Percentiles rank a stretch among this genome's conserved stretches.
Evolutionary conservation across 768 basidiomycete species (phyloP).

Genomic region (Asterophora parasitica): DNA sequence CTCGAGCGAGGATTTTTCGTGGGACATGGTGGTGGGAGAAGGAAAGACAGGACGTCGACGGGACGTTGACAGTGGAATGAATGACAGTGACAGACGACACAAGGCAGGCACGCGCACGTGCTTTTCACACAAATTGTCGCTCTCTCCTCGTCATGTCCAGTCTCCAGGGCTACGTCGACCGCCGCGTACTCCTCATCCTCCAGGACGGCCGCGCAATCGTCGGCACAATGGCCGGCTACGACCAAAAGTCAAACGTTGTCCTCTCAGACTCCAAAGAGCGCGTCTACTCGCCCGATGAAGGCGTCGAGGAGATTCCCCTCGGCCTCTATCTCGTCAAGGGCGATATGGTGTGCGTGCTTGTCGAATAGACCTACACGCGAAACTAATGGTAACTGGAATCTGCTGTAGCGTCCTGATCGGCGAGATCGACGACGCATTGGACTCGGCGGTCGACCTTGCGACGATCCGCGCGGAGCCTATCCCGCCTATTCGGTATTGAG

Average conservation of each 20-base stretch:
- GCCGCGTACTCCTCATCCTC: constrained; percentile 87
- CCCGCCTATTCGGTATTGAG: constrained; percentile 71
- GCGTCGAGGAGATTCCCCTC: constrained; percentile 90
- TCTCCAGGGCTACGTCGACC: constrained; percentile 90
- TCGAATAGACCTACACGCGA: too few species aligned
- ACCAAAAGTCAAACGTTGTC: constrained; percentile 95
- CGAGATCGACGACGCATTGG: constrained; percentile 80
- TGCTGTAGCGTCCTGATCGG: constrained; percentile 62
- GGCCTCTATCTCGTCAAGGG: constrained; percentile 98
- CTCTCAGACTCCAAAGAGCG: constrained; percentile 92
- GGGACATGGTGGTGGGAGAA: too few species aligned
- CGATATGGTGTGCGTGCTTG: constrained; percentile 87
- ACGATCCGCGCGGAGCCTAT: constrained; percentile 87
- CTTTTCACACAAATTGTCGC: neutral
- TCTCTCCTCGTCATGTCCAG: constrained; percentile 60
- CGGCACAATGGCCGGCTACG: constrained; percentile 86
- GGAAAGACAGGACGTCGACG: too few species aligned
- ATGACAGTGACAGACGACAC: neutral
- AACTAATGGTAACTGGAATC: constrained; percentile 6
- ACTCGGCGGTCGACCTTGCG: constrained; percentile 67
- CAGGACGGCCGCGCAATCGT: constrained; percentile 96
- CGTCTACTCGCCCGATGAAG: constrained; percentile 85
- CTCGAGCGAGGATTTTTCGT: too few species aligned
- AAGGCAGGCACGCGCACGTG: neutral
- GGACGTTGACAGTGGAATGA: too few species aligned